Conservation (phyloP, 352 stramenopile species). For the Albugo laibachii region DNA sequence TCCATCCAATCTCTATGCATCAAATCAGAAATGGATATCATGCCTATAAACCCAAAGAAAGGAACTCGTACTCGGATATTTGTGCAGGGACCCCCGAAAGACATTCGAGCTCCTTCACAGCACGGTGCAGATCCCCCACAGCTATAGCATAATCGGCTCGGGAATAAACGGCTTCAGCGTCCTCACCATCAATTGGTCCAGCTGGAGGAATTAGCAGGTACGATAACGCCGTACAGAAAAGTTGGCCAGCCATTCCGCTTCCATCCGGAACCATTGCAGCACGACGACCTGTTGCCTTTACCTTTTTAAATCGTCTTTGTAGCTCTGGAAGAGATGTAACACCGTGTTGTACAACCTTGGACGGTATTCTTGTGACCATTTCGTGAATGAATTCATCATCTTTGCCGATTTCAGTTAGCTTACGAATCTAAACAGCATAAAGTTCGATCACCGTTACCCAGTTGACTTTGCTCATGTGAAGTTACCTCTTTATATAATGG, state of each 20-base stretch:
- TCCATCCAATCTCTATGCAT: constrained; percentile 34
- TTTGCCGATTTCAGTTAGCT: constrained; percentile 37
- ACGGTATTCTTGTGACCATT: constrained; percentile 40
- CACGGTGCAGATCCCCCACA: constrained; percentile 51
- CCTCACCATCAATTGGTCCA: constrained; percentile 49
- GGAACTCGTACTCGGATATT: constrained; percentile 21
- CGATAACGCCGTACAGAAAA: constrained; percentile 44
- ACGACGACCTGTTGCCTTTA: constrained; percentile 48
- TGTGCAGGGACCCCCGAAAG: constrained; percentile 40
- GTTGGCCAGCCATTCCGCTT: constrained; percentile 44
- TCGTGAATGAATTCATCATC: constrained; percentile 58
- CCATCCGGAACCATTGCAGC: constrained; percentile 42
- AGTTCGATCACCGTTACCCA: neutral
- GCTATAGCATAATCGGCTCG: constrained; percentile 67
- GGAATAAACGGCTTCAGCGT: constrained; percentile 55
- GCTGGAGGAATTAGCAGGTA: constrained; percentile 57
- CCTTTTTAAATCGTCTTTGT: constrained; percentile 58
- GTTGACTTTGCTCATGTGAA: neutral
- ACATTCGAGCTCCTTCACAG: constrained; percentile 41
- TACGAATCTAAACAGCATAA: constrained; percentile 19
- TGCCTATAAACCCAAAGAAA: neutral
- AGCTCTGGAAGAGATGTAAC: constrained; percentile 59
- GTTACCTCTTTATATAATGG: constrained; percentile 38
- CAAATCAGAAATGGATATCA: neutral
- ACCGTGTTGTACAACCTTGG: constrained; percentile 34